Evolutionary conservation across 148 eudicot species (phyloP), one percentile per base, ranked within the genome.

Genomic region (Fagopyrum esculentum): DNA sequence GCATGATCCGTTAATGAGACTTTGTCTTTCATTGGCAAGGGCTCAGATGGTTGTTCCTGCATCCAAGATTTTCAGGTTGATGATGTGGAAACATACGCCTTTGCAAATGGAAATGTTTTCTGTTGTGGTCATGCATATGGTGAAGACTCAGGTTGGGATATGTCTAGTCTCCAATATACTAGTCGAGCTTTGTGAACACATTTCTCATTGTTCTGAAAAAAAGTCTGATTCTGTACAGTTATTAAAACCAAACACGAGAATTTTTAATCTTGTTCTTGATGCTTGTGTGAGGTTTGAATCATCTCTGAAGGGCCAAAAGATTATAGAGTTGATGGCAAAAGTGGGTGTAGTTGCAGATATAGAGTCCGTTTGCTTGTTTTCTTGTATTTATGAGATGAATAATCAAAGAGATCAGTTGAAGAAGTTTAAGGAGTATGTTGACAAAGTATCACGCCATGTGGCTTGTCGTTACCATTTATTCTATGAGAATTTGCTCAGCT

Each of bases 211-310:
- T 19, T 81, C 64, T 59, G 74, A 57, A 47, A 83, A 84, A 29
- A 86, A 79, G 61, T 78, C 87, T 52, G 79, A 75, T 52, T 52
- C 71, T 29, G 74, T 7, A 80, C 78, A 15, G 77, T 78, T 77
- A 35, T 72, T 76, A 48, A 89, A 81, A 78, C 96, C 90, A 50
- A 85, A 83, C 77, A 86, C 90, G 4, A 72, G 77, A 76, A 75
- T 89, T 47, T 95, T 92, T 73, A 95, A 92, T 77, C 88, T 95
- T 79, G 84, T 92, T 84, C 86, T 95, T 59, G 86, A 90, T 83
- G 90, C 91, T 75, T 92, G 96, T 85, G 80, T 85, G 68, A 87
- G 79, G 75, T 83, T 77, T 78, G 80, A 84, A 63, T 81, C 89
- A 49, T 76, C 87, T 71, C 79, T 89, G 29, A 95, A 87, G 75